Conservation (phyloP, 805 yeast species). For the Scheffersomyces amazonensis region DNA sequence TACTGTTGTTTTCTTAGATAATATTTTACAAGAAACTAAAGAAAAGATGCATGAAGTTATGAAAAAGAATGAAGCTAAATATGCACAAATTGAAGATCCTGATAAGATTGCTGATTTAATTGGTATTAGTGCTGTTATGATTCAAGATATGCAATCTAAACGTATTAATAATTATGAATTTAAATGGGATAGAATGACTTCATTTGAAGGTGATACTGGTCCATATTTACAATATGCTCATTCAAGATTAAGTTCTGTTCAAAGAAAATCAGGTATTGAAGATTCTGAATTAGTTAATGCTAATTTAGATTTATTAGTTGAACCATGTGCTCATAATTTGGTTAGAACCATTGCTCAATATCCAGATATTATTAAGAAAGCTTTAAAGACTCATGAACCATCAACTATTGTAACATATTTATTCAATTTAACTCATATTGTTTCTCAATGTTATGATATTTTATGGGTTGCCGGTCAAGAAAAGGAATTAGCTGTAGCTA, state of each 20-base stretch:
- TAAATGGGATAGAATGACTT: slow-evolving; percentile 97
- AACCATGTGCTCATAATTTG: slow-evolving; percentile 67
- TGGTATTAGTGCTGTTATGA: slow-evolving; percentile 97
- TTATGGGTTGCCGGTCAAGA: slow-evolving; percentile 97
- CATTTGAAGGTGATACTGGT: slow-evolving; percentile 99
- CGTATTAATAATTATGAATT: slow-evolving; percentile 94
- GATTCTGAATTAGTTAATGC: slow-evolving; percentile 44
- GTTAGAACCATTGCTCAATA: slow-evolving; percentile 81
- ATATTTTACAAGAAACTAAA: slow-evolving; percentile 88
- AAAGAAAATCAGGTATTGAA: slow-evolving; percentile 66
- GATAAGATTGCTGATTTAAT: slow-evolving; percentile 92
- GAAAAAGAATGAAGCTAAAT: slow-evolving; percentile 87
- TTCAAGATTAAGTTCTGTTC: slow-evolving; percentile 91
- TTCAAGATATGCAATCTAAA: slow-evolving; percentile 98
- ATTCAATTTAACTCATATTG: slow-evolving; percentile 88
- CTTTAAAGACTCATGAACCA: slow-evolving; percentile 85
- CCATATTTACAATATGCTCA: slow-evolving; percentile 98
- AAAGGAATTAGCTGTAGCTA: slow-evolving; percentile 79
- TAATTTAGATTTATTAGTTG: slow-evolving; percentile 61
- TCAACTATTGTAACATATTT: slow-evolving; percentile 91
- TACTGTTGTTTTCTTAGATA: slow-evolving; percentile 96
- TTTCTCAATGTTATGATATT: slow-evolving; percentile 92
- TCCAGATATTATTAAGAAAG: slow-evolving; percentile 85
- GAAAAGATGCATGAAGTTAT: slow-evolving; percentile 95
- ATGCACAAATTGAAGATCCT: slow-evolving; percentile 89